Conservation (phyloP, 208 protist species). For the Porcisia hertigi region DNA sequence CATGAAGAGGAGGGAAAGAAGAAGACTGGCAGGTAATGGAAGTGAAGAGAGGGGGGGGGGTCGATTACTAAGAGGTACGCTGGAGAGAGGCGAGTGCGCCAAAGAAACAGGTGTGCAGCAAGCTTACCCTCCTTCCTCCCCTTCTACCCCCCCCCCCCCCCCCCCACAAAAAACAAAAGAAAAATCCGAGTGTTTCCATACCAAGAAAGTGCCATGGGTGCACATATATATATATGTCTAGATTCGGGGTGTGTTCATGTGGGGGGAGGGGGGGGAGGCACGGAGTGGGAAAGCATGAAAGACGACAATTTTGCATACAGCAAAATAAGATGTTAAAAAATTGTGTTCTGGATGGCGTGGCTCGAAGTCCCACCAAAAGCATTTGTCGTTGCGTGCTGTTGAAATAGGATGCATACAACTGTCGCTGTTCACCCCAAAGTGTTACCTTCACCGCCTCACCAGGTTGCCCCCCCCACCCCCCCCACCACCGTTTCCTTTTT, state of each 20-base stretch:
- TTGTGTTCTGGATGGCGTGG: constrained; percentile 1
- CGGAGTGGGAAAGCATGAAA: neutral
- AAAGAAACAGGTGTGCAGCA: no score
- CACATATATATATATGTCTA: no score
- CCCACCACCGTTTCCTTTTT: neutral
- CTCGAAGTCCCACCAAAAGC: no score
- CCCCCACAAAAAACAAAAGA: no score
- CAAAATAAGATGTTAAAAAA: neutral
- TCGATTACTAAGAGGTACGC: no score
- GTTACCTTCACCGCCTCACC: neutral
- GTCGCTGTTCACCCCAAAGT: neutral
- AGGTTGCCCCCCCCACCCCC: neutral
- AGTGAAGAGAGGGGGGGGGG: neutral
- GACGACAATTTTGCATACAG: neutral
- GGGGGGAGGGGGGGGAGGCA: neutral
- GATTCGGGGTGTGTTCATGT: no score
- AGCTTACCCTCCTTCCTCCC: no score
- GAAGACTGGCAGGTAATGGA: neutral
- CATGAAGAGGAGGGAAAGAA: constrained; percentile 1
- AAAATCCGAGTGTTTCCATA: no score
- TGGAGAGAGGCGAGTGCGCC: no score
- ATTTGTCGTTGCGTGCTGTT: neutral
- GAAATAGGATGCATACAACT: neutral
- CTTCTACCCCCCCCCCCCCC: no score
- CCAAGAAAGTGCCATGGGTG: no score